These are phyloP conservation scores for Anisogramma anomala DNA, from an alignment of 2,329 filamentous ascomycete species.

Conservation along the genomic window DNA sequence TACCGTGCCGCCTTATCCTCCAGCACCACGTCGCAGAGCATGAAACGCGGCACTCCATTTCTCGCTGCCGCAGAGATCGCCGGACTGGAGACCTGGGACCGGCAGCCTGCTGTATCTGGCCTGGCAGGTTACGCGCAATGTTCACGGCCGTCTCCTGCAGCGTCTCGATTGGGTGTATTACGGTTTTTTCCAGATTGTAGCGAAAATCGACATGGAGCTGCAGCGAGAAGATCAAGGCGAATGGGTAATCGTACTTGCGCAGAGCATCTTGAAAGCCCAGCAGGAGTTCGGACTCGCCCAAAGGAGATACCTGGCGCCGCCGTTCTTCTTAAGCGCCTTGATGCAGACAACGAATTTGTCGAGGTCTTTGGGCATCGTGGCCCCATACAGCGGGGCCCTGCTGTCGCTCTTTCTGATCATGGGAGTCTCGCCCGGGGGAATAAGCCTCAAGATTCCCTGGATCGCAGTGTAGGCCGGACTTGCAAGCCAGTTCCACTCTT, in stretches of 20 bases:
- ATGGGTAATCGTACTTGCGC: constrained; percentile 14
- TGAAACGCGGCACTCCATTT: constrained; percentile 14
- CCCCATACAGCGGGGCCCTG: constrained; percentile 15
- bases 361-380: constrained; percentile 13
- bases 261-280: constrained; percentile 18
- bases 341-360: constrained; percentile 17
- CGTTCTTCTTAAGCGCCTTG: constrained; percentile 20
- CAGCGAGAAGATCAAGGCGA: constrained; percentile 20
- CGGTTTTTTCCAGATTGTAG: constrained; percentile 20
- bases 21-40: constrained; percentile 17
- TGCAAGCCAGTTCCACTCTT: constrained; percentile 22
- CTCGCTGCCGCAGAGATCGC: constrained; percentile 7
- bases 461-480: constrained; percentile 17
- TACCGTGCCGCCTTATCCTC: constrained; percentile 16
- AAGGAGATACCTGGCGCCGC: constrained; percentile 13
- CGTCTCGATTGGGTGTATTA: constrained; percentile 15
- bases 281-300: constrained; percentile 21
- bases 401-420: constrained; percentile 12
- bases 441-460: constrained; percentile 10
- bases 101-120: constrained; percentile 11
- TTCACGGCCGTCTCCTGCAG: constrained; percentile 16
- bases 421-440: constrained; percentile 20
- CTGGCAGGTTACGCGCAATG: constrained; percentile 12
- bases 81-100: constrained; percentile 10
- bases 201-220: constrained; percentile 24